phyloP scores from a whole-genome alignment of 768 basidiomycete species.

The Mycena leptocephala region DNA sequence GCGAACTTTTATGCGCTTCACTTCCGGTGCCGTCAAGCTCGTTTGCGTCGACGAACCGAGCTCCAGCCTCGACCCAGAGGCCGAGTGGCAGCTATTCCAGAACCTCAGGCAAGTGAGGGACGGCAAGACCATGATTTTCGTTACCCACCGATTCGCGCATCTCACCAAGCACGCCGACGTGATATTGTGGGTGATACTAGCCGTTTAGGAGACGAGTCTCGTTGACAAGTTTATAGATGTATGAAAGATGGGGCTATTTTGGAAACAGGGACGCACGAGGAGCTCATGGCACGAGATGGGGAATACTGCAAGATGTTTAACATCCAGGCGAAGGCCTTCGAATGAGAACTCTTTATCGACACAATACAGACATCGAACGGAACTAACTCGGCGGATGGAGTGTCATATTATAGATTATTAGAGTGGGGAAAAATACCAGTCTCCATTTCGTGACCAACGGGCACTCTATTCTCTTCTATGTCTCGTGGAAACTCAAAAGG shows the following conservation, averaged over 20 bases:
- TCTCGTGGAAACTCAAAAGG: too few relatives aligned
- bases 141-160: slow-evolving; percentile 71
- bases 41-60: slow-evolving; percentile 74
- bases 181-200: slow-evolving; percentile 60
- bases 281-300: slow-evolving; percentile 55
- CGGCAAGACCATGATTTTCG: slow-evolving; percentile 73
- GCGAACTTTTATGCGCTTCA: slow-evolving; percentile 67
- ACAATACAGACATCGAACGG: too few relatives aligned
- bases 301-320: slow-evolving; percentile 61
- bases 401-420: too few relatives aligned
- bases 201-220: background rate
- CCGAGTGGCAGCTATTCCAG: slow-evolving; percentile 65
- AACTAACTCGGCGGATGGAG: too few relatives aligned
- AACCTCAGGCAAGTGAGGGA: slow-evolving; percentile 54
- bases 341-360: too few relatives aligned
- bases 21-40: slow-evolving; percentile 59
- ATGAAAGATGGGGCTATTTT: slow-evolving; percentile 61
- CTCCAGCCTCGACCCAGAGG: slow-evolving; percentile 70
- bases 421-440: too few relatives aligned
- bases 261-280: slow-evolving; percentile 59
- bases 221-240: slow-evolving; percentile 48
- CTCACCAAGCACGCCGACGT: slow-evolving; percentile 66
- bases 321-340: slow-evolving; percentile 53
- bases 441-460: too few relatives aligned
- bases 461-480: too few relatives aligned